phyloP scores from a whole-genome alignment of 768 basidiomycete genomes.

The Austroboletus eburneus region DNA sequence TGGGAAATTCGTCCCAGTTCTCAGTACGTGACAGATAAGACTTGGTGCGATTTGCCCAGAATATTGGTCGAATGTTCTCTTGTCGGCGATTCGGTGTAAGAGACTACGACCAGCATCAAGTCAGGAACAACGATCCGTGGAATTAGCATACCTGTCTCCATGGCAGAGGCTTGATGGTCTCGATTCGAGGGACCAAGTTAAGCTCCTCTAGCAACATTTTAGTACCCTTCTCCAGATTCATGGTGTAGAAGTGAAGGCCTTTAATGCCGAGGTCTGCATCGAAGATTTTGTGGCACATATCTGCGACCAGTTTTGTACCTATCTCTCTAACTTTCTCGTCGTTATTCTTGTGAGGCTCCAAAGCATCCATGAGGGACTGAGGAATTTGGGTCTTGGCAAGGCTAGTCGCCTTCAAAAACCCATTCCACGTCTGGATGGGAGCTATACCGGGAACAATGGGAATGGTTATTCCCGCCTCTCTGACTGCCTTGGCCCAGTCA shows the following conservation, averaged over 20 bases:
- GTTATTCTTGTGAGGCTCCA: constrained; percentile 86
- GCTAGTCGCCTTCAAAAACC: constrained; percentile 79
- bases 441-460: constrained; percentile 94
- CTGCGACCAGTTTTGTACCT: constrained; percentile 91
- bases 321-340: constrained; percentile 91
- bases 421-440: constrained; percentile 95
- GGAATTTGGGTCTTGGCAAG: constrained; percentile 81
- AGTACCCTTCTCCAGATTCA: constrained; percentile 95
- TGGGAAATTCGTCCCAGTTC: constrained; percentile 99
- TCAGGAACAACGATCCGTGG: not conserved
- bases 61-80: constrained; percentile 95
- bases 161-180: constrained; percentile 91
- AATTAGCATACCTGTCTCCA: constrained; percentile 79
- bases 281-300: constrained; percentile 89
- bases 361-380: constrained; percentile 62
- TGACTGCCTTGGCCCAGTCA: constrained; percentile 79
- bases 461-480: constrained; percentile 81
- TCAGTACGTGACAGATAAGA: constrained; percentile 95
- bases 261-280: constrained; percentile 75
- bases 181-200: constrained; percentile 79
- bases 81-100: constrained; percentile 88
- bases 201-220: constrained; percentile 94
- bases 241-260: constrained; percentile 94
- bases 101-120: constrained; percentile 43
- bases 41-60: constrained; percentile 96